Base-by-base conservation (phyloP, 75 land plant species). In the Cupressus sempervirens region DNA sequence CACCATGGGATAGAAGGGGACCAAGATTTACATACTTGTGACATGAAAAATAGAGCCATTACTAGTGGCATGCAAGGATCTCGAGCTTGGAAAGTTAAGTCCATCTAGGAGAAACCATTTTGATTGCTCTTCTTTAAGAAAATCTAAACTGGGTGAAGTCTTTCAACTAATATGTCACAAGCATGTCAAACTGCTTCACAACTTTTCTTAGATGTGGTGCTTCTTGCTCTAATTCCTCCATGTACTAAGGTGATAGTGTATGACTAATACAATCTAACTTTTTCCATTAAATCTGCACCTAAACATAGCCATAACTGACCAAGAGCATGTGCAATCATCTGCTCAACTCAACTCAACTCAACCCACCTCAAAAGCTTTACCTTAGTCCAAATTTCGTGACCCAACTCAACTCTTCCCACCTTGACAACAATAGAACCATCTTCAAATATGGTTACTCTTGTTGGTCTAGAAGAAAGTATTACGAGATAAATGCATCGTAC, bases 311-410 rank as follows among this genome's bases (percentile, higher is more conserved):
- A 83, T 53, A 96, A 85, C 74, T 82, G 87, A 53, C 93, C 87
- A 32, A 97, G 88, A 58, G 90, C 93, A 92, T 88, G 93, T 34
- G 94, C 93, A 29, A 95, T 83, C 86, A 93, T 91, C 80, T 97
- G 99, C 84, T n/a, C n/a, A n/a, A n/a, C n/a, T n/a, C n/a, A n/a
- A n/a, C n/a, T n/a, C n/a, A n/a, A n/a, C n/a, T n/a, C n/a, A n/a
- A n/a, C n/a, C n/a, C n/a, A n/a, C n/a, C n/a, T n/a, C n/a, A n/a
- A n/a, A n/a, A n/a, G n/a, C n/a, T 90, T 94, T 13, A 92, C 99
- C 88, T 97, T 97, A 12, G 99, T 97, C 92, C 93, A 94, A 1
- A 97, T 91, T 48, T 98, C 99, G 84, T 97, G 99, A 3, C 99
- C 99, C 20, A 97, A 29, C 86, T 97, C 99, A 58, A 95, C 90